Evolutionary conservation across 2,329 filamentous ascomycete species (phyloP), one percentile per base, ranked within the genome.

Genomic region (Fusarium sororula): DNA sequence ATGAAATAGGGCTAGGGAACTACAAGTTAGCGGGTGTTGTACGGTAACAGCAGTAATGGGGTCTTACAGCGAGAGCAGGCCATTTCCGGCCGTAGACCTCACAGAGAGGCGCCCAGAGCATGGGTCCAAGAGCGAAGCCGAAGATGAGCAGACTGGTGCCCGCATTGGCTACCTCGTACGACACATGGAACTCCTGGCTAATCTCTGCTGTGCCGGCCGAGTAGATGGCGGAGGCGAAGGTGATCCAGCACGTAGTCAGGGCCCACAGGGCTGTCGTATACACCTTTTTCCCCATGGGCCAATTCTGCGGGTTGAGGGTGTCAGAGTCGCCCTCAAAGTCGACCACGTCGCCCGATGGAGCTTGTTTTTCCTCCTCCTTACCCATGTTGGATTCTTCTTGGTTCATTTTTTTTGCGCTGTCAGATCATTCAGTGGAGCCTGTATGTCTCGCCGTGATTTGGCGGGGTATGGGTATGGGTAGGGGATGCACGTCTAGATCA

Each of bases 51-150:
- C 13, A 6, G 6, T 2, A 11, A 41, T 30, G 26, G 38, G 38
- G 28, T 3, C 54, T 24, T 57, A 45, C 54, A 45, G 54, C 38
- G 22, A 57, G 38, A 32, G 54, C 54, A 30, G 54, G 54, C 54
- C 54, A 57, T 32, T 57, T 57, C 45, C 93, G 86, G 32, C 93
- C 93, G 55, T 91, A 85, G 57, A 95, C 87, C 79, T 96, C 93
- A 12, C 90, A 92, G 26, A 94, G 81, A 0, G 93, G 93, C 8
- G 93, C 93, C 78, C 94, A 95, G 2, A 87, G 86, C 88, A 95
- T 91, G 4, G 93, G 93, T 17, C 72, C 93, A 51, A 95, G 83
- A 75, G 92, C 93, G 76, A 70, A 69, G 6, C 68, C 68, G 18
- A 71, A 55, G 2, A 71, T 61, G 38, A 69, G 68, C 20, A 71